Base-by-base conservation (phyloP, 768 basidiomycete genomes). In the Mycena olivaceomarginata region DNA sequence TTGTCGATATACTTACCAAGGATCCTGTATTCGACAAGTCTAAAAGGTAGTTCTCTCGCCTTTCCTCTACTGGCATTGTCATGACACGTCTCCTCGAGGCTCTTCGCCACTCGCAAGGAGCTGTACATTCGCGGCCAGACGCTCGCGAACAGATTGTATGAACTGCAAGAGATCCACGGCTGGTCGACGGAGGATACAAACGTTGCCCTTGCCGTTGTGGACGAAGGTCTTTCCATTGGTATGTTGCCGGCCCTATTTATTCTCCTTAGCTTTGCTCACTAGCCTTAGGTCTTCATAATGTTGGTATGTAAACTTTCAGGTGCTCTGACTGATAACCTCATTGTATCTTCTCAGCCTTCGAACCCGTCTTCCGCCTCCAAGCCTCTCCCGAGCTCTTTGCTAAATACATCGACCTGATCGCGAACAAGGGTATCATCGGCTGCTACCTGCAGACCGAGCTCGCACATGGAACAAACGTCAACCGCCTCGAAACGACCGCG, bases 361-460 rank as follows among this genome's bases (percentile, higher is more conserved):
- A 92, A 67, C 94, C 95, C 4, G 92, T 96, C 15, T 89, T 96
- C 70, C 79, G 87, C 66, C 88, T 90, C 1, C 94, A 95, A 85
- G 93, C 88, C 0, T 91, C 91, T 0, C 85, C 90, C 1, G 85
- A 87, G 15, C 86, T 95, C 25, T 72, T 93, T 16, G 85, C 87
- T 13, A 88, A 90, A 73, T 94, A 92, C 77, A 89, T 88, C 10
- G 82, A 82, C 7, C 86, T 93, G 15, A 88, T 92, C 16, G 79
- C 87, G 2, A 86, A 88, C 43, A 90, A 90, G 9, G 94, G 91
- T 0, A 93, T 95, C 77, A 83, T 94, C 5, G 95, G 93, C 2
- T 94, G 93, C 75, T 95, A 95, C 83, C 85, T 94, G 41, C 94
- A 96, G 81, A 96, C 95, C 0, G 95, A 96, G 80, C 92, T 96